Evolutionary conservation across 2,329 filamentous ascomycete species (phyloP), one percentile per base, ranked within the genome.

Genomic region (Xylaria digitata): DNA sequence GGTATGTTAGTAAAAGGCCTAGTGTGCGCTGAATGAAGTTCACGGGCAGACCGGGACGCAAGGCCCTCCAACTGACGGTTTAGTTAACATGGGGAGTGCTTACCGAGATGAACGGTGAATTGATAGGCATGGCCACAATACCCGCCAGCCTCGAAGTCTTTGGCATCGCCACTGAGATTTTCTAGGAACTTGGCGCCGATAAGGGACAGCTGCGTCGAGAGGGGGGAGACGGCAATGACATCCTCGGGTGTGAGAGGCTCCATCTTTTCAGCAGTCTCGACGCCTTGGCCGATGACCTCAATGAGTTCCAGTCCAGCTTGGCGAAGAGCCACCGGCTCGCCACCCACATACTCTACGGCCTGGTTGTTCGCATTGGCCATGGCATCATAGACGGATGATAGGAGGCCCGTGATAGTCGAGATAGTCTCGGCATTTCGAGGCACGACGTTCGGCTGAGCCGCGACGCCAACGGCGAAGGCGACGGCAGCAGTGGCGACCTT

Each of bases 221-320:
- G 19, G 13, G 21, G 34, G 11, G 23, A 48, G 26, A 75, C 65
- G 34, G 52, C 46, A 15, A 64, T n/a, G n/a, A 65, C 56, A 19
- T 74, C 73, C 8, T 70, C 61, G 11, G n/a, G 15, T 1, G 69
- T 65, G 50, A 75, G 69, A 50, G 63, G 54, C 3, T 45, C 37
- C 46, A 67, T 58, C 2, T 43, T 19, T 3, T 60, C 3, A n/a
- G 53, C 49, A 6, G 8, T 32, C n/a, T 45, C 23, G n/a, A 58
- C 23, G 53, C 53, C 8, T 2, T 15, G 4, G 4, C 49, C 7
- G 40, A 72, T 43, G 32, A 46, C 59, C 13, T 63, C 11, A 50
- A 65, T 42, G 19, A 72, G 64, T 9, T 49, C 37, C 6, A 40
- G 11, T 6, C 58, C 50, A 19, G 70, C 58, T 4, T 66, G 30